Evolutionary conservation across 2,329 filamentous ascomycete genomes (phyloP).

Genomic region (Ilyonectria sp.): DNA sequence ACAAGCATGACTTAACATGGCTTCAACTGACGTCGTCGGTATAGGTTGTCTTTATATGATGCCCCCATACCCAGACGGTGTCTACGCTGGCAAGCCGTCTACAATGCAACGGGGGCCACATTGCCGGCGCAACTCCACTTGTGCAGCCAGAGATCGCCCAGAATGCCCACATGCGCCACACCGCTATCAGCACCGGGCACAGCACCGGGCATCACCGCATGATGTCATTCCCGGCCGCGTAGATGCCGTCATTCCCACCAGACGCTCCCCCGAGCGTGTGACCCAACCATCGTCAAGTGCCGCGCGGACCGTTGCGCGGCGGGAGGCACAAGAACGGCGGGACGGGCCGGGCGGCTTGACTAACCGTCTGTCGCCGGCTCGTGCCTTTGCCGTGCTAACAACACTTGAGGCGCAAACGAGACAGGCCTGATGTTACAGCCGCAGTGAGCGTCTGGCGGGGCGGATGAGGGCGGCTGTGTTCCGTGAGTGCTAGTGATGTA

Average conservation of each 20-base stretch:
- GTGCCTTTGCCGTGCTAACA: constrained; percentile 61
- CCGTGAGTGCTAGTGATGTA: constrained; percentile 63
- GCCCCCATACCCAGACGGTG: constrained; percentile 55
- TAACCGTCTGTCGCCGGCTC: constrained; percentile 43
- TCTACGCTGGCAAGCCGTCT: constrained; percentile 56
- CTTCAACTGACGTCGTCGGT: constrained; percentile 55
- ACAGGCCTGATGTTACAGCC: constrained; percentile 57
- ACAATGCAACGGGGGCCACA: constrained; percentile 62
- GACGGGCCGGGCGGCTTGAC: constrained; percentile 52
- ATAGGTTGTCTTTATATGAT: constrained; percentile 58
- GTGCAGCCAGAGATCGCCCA: constrained; percentile 62
- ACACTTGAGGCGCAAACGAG: too few relatives aligned
- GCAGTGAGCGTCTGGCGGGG: constrained; percentile 58
- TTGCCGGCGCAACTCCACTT: constrained; percentile 67
- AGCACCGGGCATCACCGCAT: constrained; percentile 43
- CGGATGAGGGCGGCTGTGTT: constrained; percentile 68
- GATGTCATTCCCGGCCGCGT: constrained; percentile 62
- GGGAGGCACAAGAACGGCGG: constrained; percentile 41
- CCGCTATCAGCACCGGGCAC: background rate
- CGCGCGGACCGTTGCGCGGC: constrained; percentile 53
- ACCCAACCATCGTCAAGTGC: constrained; percentile 56
- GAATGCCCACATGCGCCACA: constrained; percentile 57
- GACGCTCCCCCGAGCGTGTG: constrained; percentile 68
- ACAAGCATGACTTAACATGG: constrained; percentile 59
- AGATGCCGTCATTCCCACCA: constrained; percentile 68